These are phyloP conservation scores for Scedosporium boydii DNA, from an alignment of 2,329 filamentous ascomycete genomes.

Conservation along the genomic window DNA sequence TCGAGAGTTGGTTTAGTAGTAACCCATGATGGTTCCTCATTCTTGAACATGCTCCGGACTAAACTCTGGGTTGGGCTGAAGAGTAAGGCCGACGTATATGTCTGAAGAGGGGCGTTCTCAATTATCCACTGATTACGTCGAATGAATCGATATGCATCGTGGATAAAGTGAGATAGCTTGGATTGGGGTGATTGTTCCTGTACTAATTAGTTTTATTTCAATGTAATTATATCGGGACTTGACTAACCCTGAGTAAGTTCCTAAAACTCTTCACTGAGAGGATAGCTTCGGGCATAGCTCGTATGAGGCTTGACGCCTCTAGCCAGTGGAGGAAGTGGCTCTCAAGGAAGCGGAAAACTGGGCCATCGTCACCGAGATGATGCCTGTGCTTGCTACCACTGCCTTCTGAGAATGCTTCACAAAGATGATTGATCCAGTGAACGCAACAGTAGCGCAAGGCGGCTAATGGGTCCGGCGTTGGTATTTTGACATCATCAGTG, in stretches of 20 bases:
- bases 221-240: neutral
- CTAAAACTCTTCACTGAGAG: neutral
- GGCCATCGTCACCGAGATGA: neutral
- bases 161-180: neutral
- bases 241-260: neutral
- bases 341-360: neutral
- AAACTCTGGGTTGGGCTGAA: neutral
- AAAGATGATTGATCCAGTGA: conserved; percentile 24
- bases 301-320: neutral
- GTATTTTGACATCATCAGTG: conserved; percentile 12
- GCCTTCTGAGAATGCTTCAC: neutral
- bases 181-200: neutral
- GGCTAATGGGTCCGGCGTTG: conserved; percentile 11
- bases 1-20: neutral
- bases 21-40: neutral
- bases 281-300: neutral
- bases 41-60: neutral
- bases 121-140: neutral
- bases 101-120: neutral
- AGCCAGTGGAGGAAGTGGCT: neutral
- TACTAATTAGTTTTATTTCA: neutral
- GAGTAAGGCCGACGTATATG: neutral
- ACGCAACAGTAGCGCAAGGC: conserved; percentile 18
- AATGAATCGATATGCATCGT: neutral
- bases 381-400: neutral